These are phyloP conservation scores for Suillus weaverae DNA, from an alignment of 768 basidiomycete species.

Conservation along the genomic window DNA sequence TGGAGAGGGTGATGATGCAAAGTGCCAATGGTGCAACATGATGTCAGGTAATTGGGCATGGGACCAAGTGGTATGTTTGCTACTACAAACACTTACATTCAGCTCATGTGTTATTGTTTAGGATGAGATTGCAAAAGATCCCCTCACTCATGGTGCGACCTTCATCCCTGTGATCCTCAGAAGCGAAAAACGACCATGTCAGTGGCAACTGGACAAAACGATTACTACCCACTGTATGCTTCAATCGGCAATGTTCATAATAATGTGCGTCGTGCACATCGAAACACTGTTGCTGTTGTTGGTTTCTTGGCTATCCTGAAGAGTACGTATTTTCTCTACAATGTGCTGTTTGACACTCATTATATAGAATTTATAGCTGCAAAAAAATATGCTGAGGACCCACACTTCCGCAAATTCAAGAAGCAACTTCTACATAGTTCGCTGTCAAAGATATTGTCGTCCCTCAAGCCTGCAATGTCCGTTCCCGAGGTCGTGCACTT, in stretches of 20 bases:
- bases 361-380: slow-evolving; percentile 9
- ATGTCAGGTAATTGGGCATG: slow-evolving; percentile 19
- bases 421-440: slow-evolving; percentile 34
- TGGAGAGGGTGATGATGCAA: not conserved
- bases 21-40: not conserved
- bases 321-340: slow-evolving; percentile 13
- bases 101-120: slow-evolving; percentile 1
- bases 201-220: slow-evolving; percentile 23
- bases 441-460: slow-evolving; percentile 23
- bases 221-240: slow-evolving; percentile 27
- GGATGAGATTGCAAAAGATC: slow-evolving; percentile 26
- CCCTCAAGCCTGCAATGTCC: slow-evolving; percentile 28
- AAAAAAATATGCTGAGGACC: slow-evolving; percentile 15
- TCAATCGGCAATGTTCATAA: slow-evolving; percentile 22
- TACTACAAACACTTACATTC: not conserved
- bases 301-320: slow-evolving; percentile 30
- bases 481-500: slow-evolving; percentile 18
- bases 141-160: slow-evolving; percentile 13
- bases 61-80: not conserved
- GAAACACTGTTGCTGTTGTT: slow-evolving; percentile 15
- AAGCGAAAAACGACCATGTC: slow-evolving; percentile 29
- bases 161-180: slow-evolving; percentile 23
- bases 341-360: not conserved
- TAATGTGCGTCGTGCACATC: slow-evolving; percentile 19
- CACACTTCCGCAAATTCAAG: slow-evolving; percentile 28